Conservation (phyloP, 2,329 filamentous ascomycete species). For the Bipolaris oryzae region DNA sequence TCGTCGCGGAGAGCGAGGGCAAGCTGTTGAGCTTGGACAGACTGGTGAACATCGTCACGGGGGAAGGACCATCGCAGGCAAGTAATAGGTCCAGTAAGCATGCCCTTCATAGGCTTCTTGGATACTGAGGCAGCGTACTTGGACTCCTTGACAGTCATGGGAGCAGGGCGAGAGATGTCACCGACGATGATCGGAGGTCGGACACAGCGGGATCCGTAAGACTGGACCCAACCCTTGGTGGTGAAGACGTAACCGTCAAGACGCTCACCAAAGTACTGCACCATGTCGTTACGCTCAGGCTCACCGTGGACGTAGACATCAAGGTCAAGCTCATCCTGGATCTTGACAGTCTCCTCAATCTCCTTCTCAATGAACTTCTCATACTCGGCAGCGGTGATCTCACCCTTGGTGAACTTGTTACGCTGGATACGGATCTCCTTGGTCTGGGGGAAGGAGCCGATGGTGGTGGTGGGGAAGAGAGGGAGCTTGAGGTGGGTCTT, state of each 20-base stretch:
- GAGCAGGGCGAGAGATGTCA: constrained; percentile 93
- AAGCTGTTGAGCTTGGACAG: constrained; percentile 97
- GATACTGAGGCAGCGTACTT: constrained; percentile 97
- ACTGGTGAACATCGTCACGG: constrained; percentile 99
- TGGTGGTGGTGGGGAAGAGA: constrained; percentile 98
- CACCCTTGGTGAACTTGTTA: constrained; percentile 98
- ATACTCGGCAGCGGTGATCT: constrained; percentile 90
- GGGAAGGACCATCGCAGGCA: constrained; percentile 99
- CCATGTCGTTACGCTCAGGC: constrained; percentile 99
- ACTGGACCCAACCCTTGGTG: constrained; percentile 98
- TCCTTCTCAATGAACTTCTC: constrained; percentile 99
- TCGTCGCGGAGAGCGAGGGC: constrained; percentile 98
- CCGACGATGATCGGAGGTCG: constrained; percentile 98
- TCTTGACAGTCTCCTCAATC: constrained; percentile 91
- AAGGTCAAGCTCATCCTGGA: constrained; percentile 96
- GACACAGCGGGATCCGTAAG: constrained; percentile 97
- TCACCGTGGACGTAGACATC: constrained; percentile 98
- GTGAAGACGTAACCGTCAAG: constrained; percentile 98
- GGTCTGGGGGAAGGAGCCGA: constrained; percentile 99
- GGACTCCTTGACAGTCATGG: constrained; percentile 99
- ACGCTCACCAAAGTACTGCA: constrained; percentile 99
- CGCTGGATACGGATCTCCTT: constrained; percentile 96
- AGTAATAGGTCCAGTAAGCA: constrained; percentile 98
- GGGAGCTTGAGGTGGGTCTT: constrained; percentile 92
- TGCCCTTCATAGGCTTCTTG: constrained; percentile 99